Base-by-base conservation (phyloP, 805 yeast species). In the Candida xyloterini region DNA sequence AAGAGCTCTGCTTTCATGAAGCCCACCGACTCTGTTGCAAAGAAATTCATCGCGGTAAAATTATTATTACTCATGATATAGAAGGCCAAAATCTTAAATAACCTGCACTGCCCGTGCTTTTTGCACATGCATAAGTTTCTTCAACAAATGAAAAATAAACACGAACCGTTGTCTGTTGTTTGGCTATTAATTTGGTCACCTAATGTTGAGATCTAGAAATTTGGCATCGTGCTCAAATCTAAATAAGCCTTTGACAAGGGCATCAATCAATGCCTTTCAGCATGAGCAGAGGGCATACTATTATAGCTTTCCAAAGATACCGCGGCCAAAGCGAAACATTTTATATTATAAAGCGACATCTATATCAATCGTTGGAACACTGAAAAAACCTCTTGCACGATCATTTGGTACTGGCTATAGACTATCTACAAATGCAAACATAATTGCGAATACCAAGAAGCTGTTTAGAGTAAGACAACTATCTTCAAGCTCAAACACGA, bases 291-390 rank as follows among this genome's bases (percentile, higher is more conserved):
- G 37, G 30, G 35, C 51, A 13, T 55, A 55, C 32, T 55, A 55
- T 43, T 70, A 73, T 44, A 65, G 61, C 10, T 73, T 77, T 51
- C 80, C 82, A 1, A 66, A 65, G 47, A 73, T 77, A 35, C 80
- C 82, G 3, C 63, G 80, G 42, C 80, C 83, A 6, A 77, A 74
- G 56, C 59, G 80, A 47, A 73, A 70, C 37, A 71, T 70, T 1
- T 64, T 74, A 32, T 75, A 76, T 55, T 75, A 76, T 57, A 68
- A 47, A 28, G 52, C 47, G 13, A 44, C 48, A 4, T 42, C 50
- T 8, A 35, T 52, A 6, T 51, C 51, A 4, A 52, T 52, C 4
- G 53, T 50, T 24, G 56, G 53, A 5, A 42, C 52, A 1, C 45
- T 36, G 30, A 44, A 50, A 33, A 51, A 50, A 40, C 57, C 42